Evolutionary conservation across 2,329 filamentous ascomycete genomes (phyloP), one percentile per base, ranked within the genome.

Genomic region (Hypoxylon sp.): DNA sequence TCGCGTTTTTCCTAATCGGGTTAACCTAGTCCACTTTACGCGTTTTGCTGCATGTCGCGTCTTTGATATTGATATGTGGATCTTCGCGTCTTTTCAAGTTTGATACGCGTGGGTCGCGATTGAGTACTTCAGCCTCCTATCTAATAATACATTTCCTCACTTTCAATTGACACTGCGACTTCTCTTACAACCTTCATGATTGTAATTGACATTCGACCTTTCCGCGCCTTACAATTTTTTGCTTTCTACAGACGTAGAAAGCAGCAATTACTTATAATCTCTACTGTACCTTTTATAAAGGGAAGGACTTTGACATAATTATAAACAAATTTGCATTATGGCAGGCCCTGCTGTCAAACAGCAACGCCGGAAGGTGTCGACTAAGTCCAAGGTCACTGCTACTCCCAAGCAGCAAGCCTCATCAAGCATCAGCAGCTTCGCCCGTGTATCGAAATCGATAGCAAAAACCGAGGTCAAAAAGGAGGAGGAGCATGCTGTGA

Each of bases 381-480:
- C 70, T 59, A 73, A 67, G 51, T 56, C 74, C 48, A 76, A 75
- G 65, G 68, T 58, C 61, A 68, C 73, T 42, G 39, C 71, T 60
- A n/a, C 74, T 44, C 39, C 39, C 50, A 72, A 74, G 50, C 67
- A 74, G 53, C 57, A 79, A 70, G 72, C 70, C 72, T 75, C 80
- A 62, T 73, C 78, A 8, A 75, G 42, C 70, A 85, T 87, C 60
- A 79, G 75, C 77, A 80, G 71, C 73, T 87, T 86, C 73, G 73
- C 81, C 50, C 84, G 84, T 58, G 77, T 86, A 52, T 85, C 84
- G 35, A 87, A 87, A 77, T 66, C 73, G 29, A 68, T 76, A 46
- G 54, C 77, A 53, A 67, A 72, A 33, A 70, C 74, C n/a, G 71
- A 79, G 8, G 47, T 74, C 35, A 83, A 84, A 71, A 81, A 82